Evolutionary conservation across 2,329 filamentous ascomycete species (phyloP).

Genomic region (Aspergillus sergii): DNA sequence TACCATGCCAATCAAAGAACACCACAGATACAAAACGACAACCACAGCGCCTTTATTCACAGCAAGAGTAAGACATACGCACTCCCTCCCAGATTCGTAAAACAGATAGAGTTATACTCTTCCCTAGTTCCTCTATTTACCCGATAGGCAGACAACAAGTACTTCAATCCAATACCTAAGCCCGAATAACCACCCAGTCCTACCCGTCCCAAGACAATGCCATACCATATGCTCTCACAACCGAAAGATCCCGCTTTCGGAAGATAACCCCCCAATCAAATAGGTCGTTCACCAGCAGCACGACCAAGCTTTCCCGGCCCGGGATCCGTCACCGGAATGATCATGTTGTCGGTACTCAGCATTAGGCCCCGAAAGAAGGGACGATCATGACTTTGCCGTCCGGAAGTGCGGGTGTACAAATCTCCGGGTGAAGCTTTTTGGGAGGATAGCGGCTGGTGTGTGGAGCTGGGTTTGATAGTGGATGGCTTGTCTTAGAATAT

Average conservation of each 20-base stretch:
- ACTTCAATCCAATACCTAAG: no score
- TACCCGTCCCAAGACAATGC: no score
- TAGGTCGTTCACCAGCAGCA: not conserved
- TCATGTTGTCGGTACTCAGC: not conserved
- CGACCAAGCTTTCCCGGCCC: not conserved
- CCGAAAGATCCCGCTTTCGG: not conserved
- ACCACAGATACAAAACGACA: no score
- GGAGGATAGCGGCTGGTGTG: not conserved
- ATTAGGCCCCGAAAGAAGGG: not conserved
- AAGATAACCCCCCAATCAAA: not conserved
- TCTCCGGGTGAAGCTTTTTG: not conserved
- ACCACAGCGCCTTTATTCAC: no score
- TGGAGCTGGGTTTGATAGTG: not conserved
- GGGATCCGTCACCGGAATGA: not conserved
- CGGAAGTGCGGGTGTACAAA: not conserved
- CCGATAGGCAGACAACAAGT: no score
- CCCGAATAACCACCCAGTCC: no score
- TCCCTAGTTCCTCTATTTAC: no score
- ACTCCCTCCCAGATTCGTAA: no score
- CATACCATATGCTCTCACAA: no score
- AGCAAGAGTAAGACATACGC: no score
- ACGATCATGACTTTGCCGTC: not conserved
- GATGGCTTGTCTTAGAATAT: not conserved
- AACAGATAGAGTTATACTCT: no score
- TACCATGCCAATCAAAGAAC: no score